Percentiles rank a stretch among this genome's conserved stretches.
These are phyloP conservation scores for Penicillium sp. DNA, from an alignment of 2,329 filamentous ascomycete species.

Conservation along the genomic window DNA sequence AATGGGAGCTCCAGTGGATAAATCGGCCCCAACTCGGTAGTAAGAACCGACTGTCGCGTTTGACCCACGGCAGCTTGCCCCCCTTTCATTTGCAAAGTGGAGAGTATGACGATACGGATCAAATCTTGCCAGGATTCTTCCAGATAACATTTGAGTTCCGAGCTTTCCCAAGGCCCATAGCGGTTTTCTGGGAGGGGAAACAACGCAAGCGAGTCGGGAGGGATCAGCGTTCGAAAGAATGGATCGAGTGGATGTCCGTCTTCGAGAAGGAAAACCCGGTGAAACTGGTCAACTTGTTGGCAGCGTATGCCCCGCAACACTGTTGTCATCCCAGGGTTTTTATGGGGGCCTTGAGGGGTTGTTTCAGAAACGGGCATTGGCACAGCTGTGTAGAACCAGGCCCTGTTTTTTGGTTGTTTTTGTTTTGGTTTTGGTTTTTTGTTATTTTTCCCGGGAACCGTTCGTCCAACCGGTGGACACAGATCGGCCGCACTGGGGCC, in stretches of 20 bases:
- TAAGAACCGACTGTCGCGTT: slow-evolving; percentile 8
- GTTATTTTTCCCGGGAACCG: neutral
- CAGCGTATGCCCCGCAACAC: neutral
- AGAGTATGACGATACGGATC: slow-evolving; percentile 18
- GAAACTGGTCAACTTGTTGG: neutral
- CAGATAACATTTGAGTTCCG: neutral
- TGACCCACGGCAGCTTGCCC: slow-evolving; percentile 10
- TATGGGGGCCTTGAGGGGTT: neutral
- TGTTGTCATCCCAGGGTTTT: neutral
- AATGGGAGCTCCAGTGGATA: slow-evolving; percentile 1
- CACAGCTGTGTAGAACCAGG: neutral
- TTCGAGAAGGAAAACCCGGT: slow-evolving; percentile 11
- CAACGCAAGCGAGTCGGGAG: neutral
- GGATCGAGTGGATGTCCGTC: slow-evolving; percentile 14
- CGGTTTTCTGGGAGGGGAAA: neutral
- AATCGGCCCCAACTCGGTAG: slow-evolving; percentile 7
- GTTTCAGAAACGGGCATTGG: neutral
- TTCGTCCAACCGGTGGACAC: slow-evolving; percentile 21
- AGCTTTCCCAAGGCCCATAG: neutral
- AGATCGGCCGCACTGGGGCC: slow-evolving; percentile 21
- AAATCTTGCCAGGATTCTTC: slow-evolving; percentile 4
- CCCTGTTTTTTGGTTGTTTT: slow-evolving; percentile 5
- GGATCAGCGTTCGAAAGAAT: slow-evolving; percentile 5
- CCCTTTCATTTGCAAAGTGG: slow-evolving; percentile 18
- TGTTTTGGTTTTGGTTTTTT: neutral